These are phyloP conservation scores for Liriodendron chinense DNA, from an alignment of 164 flowering plant genomes.

Conservation along the genomic window DNA sequence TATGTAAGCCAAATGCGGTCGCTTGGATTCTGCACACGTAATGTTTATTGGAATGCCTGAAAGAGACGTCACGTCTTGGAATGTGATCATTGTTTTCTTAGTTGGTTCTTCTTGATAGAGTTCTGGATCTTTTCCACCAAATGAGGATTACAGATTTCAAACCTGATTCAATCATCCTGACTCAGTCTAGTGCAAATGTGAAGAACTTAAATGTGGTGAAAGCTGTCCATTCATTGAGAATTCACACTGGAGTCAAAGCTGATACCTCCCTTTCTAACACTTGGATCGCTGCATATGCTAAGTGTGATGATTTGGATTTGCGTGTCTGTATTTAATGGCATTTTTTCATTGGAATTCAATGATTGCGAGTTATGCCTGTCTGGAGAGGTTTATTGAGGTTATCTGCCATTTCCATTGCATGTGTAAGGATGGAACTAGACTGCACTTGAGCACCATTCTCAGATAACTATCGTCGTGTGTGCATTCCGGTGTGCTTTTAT, in stretches of 20 bases:
- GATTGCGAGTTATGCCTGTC: constrained; percentile 39
- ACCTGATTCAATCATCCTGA: constrained; percentile 48
- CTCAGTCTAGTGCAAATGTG: constrained; percentile 21
- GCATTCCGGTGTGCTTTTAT: too few species aligned
- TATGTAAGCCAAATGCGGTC: constrained; percentile 43
- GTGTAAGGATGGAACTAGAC: too few species aligned
- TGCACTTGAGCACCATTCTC: too few species aligned
- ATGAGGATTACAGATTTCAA: constrained; percentile 39
- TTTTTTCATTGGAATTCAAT: constrained; percentile 70
- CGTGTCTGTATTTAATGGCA: constrained; percentile 38
- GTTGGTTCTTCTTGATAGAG: constrained; percentile 27
- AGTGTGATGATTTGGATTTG: constrained; percentile 39
- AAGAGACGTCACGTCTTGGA: constrained; percentile 61
- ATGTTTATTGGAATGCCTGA: constrained; percentile 50
- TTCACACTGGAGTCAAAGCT: constrained; percentile 29
- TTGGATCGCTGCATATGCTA: constrained; percentile 50
- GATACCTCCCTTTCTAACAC: constrained; percentile 58
- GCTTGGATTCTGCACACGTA: constrained; percentile 24
- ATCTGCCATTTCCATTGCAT: constrained; percentile 21
- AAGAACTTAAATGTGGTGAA: constrained; percentile 25
- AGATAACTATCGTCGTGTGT: too few species aligned
- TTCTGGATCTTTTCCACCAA: constrained; percentile 22
- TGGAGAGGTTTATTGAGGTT: constrained; percentile 21
- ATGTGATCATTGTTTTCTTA: constrained; percentile 45
- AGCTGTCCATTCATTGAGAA: constrained; percentile 42